A percentile compares a stretch with the other conserved stretches of the same genome.
Conservation (phyloP, 208 protist genomes). For the Crithidia expoeki region DNA sequence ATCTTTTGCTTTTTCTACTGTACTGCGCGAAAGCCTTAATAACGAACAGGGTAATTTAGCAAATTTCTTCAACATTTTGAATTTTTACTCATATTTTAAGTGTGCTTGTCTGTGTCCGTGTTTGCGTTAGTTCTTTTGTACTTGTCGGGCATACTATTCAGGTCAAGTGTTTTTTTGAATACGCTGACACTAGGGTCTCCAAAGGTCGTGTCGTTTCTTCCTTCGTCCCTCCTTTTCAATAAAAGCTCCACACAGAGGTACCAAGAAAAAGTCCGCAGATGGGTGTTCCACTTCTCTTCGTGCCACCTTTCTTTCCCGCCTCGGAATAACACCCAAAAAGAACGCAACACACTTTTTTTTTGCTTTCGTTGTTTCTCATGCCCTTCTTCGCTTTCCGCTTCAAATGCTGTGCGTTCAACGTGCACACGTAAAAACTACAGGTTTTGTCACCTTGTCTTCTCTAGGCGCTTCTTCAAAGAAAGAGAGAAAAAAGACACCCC, state of each 20-base stretch:
- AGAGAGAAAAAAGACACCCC: neutral
- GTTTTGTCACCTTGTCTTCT: neutral
- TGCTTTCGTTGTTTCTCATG: constrained; percentile 2
- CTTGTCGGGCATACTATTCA: neutral
- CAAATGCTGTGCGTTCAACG: constrained; percentile 3
- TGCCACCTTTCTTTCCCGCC: neutral
- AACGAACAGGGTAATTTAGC: neutral
- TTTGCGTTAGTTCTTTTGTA: constrained; percentile 6
- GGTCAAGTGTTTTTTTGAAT: neutral
- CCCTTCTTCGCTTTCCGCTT: neutral
- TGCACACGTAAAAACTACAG: neutral
- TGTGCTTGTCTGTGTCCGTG: neutral
- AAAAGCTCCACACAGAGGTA: neutral
- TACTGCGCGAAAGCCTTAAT: neutral
- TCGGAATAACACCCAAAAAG: neutral
- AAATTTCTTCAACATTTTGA: neutral
- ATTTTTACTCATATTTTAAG: neutral
- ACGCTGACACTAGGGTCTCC: neutral
- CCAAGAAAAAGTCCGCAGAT: neutral
- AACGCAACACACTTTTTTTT: neutral
- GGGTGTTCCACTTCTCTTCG: neutral
- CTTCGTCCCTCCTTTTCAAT: neutral
- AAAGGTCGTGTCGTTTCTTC: neutral
- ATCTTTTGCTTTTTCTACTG: constrained; percentile 5
- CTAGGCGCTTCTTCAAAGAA: neutral